phyloP scores from a whole-genome alignment of 352 stramenopile species.

The Globisporangium alternatum region DNA sequence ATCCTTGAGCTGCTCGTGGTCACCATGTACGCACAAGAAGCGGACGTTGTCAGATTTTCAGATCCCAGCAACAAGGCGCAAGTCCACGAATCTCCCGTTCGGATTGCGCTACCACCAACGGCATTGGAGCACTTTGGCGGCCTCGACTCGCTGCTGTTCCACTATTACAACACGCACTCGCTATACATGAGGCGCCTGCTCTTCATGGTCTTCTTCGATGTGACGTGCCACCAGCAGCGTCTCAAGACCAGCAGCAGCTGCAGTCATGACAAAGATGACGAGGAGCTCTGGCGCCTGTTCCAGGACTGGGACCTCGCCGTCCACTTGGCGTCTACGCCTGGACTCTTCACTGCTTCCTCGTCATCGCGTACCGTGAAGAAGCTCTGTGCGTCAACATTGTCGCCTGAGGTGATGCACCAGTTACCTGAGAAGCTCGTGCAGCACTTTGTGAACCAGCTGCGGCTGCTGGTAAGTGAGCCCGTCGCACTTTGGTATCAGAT shows the following conservation, averaged over 20 bases:
- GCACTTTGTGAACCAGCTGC: constrained; percentile 36
- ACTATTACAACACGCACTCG: constrained; percentile 13
- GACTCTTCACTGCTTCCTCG: constrained; percentile 8
- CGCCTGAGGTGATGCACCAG: constrained; percentile 18
- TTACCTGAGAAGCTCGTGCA: constrained; percentile 39
- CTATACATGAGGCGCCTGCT: constrained; percentile 7
- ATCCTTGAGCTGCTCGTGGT: constrained; percentile 18
- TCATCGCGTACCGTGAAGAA: constrained; percentile 24
- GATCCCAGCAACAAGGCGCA: neutral
- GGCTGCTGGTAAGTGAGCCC: constrained; percentile 18
- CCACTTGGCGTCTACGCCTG: neutral
- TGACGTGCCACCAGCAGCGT: constrained; percentile 11
- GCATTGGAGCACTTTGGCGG: constrained; percentile 16
- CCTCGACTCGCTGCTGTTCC: constrained; percentile 13
- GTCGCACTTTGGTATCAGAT: neutral
- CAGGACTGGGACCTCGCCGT: constrained; percentile 8
- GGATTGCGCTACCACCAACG: constrained; percentile 1
- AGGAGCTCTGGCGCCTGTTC: constrained; percentile 14
- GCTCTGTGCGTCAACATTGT: constrained; percentile 12
- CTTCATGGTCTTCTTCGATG: constrained; percentile 24
- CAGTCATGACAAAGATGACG: neutral
- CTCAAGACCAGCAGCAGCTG: neutral
- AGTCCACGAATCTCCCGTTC: neutral
- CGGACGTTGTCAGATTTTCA: neutral
- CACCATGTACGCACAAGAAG: constrained; percentile 16